Evolutionary conservation across 202 grass and related monocot genomes (phyloP).

Genomic region (Brachypodium distachyon): DNA sequence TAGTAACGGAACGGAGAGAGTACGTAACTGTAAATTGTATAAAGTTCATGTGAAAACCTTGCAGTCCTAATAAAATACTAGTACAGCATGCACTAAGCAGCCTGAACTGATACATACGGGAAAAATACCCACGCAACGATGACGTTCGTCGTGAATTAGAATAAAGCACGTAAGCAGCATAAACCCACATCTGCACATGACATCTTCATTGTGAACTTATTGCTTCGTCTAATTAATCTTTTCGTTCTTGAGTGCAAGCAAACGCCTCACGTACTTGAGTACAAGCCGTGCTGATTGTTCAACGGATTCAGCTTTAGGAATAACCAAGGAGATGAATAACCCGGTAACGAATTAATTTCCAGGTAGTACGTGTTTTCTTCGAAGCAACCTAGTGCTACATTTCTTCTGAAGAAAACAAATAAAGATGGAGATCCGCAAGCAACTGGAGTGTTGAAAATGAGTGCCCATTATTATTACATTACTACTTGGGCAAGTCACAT

Average conservation of each 20-base stretch:
- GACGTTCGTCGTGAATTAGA: no score
- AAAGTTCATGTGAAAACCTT: no score
- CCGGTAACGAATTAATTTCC: neutral
- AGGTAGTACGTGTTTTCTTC: neutral
- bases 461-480: neutral
- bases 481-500: neutral
- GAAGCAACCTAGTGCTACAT: neutral
- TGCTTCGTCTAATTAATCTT: neutral
- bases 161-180: no score
- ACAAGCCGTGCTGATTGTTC: neutral
- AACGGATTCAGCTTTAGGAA: neutral
- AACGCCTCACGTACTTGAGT: neutral
- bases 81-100: no score
- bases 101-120: no score
- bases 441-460: neutral
- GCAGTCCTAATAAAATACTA: no score
- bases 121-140: no score
- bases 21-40: no score
- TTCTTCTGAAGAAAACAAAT: neutral
- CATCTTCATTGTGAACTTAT: neutral
- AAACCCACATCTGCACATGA: no score
- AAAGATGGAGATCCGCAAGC: conserved; percentile 8
- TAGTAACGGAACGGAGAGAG: no score
- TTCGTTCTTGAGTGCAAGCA: neutral
- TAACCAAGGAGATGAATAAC: neutral